A percentile compares a stretch with the other conserved stretches of the same genome.
These are phyloP conservation scores for Ceriops decandra DNA, from an alignment of 345 rosid species.

Conservation along the genomic window DNA sequence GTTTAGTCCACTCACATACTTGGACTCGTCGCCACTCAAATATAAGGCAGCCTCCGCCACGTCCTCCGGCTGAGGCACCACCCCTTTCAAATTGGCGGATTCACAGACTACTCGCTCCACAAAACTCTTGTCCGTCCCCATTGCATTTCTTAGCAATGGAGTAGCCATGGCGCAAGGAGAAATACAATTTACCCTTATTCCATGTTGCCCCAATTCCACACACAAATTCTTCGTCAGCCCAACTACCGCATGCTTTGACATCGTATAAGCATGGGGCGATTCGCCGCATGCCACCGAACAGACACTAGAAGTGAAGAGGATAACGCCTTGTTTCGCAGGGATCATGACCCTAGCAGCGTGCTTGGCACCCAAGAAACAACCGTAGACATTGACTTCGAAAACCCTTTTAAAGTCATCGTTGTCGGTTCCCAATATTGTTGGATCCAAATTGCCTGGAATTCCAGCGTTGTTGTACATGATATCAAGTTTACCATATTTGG, in stretches of 20 bases:
- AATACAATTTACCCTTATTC: constrained; percentile 38
- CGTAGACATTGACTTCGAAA: constrained; percentile 36
- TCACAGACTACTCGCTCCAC: constrained; percentile 26
- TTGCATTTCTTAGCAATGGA: constrained; percentile 26
- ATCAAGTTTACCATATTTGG: constrained; percentile 41
- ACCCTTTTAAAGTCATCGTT: constrained; percentile 37
- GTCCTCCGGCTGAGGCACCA: constrained; percentile 25
- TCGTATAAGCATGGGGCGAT: constrained; percentile 33
- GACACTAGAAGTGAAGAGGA: constrained; percentile 41
- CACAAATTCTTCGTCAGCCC: constrained; percentile 44
- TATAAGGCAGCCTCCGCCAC: constrained; percentile 44
- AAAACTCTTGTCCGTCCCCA: constrained; percentile 22
- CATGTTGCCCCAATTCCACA: constrained; percentile 41
- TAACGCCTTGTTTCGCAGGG: constrained; percentile 35
- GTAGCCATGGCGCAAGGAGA: constrained; percentile 37
- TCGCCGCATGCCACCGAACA: constrained; percentile 30
- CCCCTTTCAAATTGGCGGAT: constrained; percentile 37
- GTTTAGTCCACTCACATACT: constrained; percentile 39
- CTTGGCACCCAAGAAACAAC: constrained; percentile 43
- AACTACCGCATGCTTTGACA: constrained; percentile 45
- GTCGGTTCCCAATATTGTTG: constrained; percentile 20
- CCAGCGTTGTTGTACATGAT: constrained; percentile 50
- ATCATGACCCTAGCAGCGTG: constrained; percentile 51
- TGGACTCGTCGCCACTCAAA: constrained; percentile 38
- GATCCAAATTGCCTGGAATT: constrained; percentile 23